Percentiles rank a stretch among this genome's conserved stretches.
These are phyloP conservation scores for Dictyostelium firmibasis DNA, from an alignment of 78 protist genomes.

Conservation along the genomic window DNA sequence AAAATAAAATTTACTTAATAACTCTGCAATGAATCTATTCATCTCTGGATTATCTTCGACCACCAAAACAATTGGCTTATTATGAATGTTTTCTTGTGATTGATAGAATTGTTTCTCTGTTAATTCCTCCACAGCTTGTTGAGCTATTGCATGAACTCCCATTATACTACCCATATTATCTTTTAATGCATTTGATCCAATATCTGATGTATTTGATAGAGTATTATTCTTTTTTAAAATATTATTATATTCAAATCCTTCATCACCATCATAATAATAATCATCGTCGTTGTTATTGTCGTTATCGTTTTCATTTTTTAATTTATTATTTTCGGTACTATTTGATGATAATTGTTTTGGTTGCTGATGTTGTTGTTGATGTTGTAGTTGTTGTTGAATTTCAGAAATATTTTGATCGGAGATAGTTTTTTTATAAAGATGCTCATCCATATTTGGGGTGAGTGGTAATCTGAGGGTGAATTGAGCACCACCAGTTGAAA, in stretches of 20 bases:
- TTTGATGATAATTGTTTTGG: not conserved
- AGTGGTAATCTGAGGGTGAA: conserved; percentile 34
- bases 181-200: not conserved
- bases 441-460: conserved; percentile 22
- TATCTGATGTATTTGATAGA: not conserved
- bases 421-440: conserved; percentile 24
- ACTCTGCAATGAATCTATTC: conserved; percentile 48
- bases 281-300: not conserved
- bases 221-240: not conserved
- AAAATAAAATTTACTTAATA: conserved; percentile 12
- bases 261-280: not conserved
- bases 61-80: conserved; percentile 62
- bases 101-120: conserved; percentile 7
- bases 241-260: not conserved
- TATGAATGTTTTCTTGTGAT: not conserved
- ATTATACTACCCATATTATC: conserved; percentile 48
- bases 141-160: conserved; percentile 15
- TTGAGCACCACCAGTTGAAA: conserved; percentile 19
- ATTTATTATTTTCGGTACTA: no score
- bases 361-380: not conserved
- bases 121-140: conserved; percentile 41
- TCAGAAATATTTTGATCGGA: conserved; percentile 25
- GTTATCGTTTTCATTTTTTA: no score
- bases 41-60: conserved; percentile 80
- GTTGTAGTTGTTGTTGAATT: not conserved